A percentile compares a stretch with the other conserved stretches of the same genome.
Conservation (phyloP, 1,284 basidiomycete genomes). For the Melampsora americana region DNA sequence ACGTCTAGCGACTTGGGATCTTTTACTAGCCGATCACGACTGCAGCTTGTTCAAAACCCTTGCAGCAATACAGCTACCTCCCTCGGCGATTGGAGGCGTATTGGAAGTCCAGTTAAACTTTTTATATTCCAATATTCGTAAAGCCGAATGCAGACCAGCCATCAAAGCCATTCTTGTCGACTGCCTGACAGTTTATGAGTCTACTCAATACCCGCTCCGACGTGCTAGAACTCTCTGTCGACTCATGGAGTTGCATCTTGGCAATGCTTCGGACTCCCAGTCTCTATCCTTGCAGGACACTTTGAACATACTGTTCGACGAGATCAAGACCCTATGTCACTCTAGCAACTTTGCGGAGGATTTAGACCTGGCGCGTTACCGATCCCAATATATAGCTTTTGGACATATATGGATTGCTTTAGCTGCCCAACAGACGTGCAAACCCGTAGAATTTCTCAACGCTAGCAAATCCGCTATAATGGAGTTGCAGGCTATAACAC, state of each 20-base stretch:
- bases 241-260: slow-evolving; percentile 41
- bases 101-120: slow-evolving; percentile 41
- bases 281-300: slow-evolving; percentile 12
- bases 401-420: slow-evolving; percentile 37
- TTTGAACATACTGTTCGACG: slow-evolving; percentile 13
- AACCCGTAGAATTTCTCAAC: slow-evolving; percentile 8
- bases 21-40: slow-evolving; percentile 23
- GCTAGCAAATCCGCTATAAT: slow-evolving; percentile 25
- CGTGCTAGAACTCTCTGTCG: slow-evolving; percentile 26
- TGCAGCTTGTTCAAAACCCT: slow-evolving; percentile 37
- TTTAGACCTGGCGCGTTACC: slow-evolving; percentile 17
- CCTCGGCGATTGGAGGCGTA: slow-evolving; percentile 24
- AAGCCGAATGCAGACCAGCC: slow-evolving; percentile 26
- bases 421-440: slow-evolving; percentile 17
- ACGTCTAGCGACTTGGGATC: slow-evolving; percentile 36
- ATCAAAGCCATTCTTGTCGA: slow-evolving; percentile 25
- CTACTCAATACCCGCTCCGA: slow-evolving; percentile 25
- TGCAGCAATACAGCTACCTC: slow-evolving; percentile 1
- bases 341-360: slow-evolving; percentile 14
- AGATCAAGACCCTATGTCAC: slow-evolving; percentile 18
- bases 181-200: slow-evolving; percentile 32
- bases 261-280: slow-evolving; percentile 18
- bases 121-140: slow-evolving; percentile 28
- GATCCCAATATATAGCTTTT: slow-evolving; percentile 19
- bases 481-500: slow-evolving; percentile 19